Percentiles rank a stretch among this genome's conserved stretches.
phyloP scores from a whole-genome alignment of 2,329 filamentous ascomycete species.

The Ophiostoma himal-ulmi region DNA sequence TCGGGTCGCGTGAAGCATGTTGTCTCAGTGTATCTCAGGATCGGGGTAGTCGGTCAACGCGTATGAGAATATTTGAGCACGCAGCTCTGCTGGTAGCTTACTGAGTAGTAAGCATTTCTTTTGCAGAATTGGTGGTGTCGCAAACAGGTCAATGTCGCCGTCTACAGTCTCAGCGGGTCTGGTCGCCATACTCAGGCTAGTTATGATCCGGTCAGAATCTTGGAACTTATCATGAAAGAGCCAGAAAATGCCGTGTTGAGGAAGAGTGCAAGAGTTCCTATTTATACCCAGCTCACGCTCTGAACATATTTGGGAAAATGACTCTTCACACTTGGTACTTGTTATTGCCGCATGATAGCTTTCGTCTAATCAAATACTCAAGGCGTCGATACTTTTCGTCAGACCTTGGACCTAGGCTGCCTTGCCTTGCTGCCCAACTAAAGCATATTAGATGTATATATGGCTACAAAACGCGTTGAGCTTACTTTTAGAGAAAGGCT shows the following conservation, averaged over 20 bases:
- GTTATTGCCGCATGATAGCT: background rate
- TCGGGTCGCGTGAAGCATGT: conserved; percentile 39
- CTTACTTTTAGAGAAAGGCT: no score
- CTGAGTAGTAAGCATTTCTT: conserved; percentile 31
- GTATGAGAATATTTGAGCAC: conserved; percentile 42
- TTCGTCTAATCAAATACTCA: background rate
- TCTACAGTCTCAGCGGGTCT: background rate
- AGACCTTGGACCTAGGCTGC: background rate
- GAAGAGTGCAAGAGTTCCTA: no score
- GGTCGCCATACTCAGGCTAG: background rate
- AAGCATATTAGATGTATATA: no score
- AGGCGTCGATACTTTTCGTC: background rate
- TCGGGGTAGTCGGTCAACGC: conserved; percentile 38
- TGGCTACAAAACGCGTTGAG: no score
- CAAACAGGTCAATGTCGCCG: background rate
- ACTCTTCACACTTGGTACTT: no score
- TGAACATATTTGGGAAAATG: no score
- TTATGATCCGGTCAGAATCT: background rate
- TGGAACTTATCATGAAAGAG: no score
- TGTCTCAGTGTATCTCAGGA: conserved; percentile 29
- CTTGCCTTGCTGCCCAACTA: background rate
- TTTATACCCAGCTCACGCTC: no score
- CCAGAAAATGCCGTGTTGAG: no score
- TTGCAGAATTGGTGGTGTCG: background rate
- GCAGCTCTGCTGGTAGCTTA: conserved; percentile 44